These are phyloP conservation scores for Ustilago loliicola DNA, from an alignment of 1,284 basidiomycete genomes.

Conservation along the genomic window DNA sequence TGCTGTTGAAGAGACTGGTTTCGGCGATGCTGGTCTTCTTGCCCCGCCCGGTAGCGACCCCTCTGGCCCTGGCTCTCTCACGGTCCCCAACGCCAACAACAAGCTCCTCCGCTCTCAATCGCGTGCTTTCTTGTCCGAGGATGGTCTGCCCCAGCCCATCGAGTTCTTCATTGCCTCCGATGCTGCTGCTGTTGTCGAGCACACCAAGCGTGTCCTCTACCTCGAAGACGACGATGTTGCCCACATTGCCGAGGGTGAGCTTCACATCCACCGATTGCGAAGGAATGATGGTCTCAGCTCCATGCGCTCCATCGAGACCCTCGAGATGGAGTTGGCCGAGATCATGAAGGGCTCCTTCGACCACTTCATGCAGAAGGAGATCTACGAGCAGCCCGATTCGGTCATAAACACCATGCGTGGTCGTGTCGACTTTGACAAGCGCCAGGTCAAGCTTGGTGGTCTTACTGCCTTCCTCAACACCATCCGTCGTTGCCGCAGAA, in stretches of 20 bases:
- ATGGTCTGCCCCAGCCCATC: slow-evolving; percentile 97
- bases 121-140: slow-evolving; percentile 97
- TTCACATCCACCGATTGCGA: slow-evolving; percentile 98
- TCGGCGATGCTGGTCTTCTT: slow-evolving; percentile 73
- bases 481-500: slow-evolving; percentile 92
- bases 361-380: slow-evolving; percentile 99
- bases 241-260: slow-evolving; percentile 92
- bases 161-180: slow-evolving; percentile 99
- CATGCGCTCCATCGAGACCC: slow-evolving; percentile 96
- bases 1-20: slow-evolving; percentile 54
- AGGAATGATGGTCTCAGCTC: slow-evolving; percentile 82
- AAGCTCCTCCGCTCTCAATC: slow-evolving; percentile 96
- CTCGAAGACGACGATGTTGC: slow-evolving; percentile 99
- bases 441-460: slow-evolving; percentile 92
- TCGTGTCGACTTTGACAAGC: slow-evolving; percentile 97
- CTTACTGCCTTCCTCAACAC: slow-evolving; percentile 94
- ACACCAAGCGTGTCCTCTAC: slow-evolving; percentile 98
- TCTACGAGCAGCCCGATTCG: slow-evolving; percentile 99
- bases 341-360: slow-evolving; percentile 99
- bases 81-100: slow-evolving; percentile 64
- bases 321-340: slow-evolving; percentile 98
- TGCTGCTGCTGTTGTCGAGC: slow-evolving; percentile 94
- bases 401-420: slow-evolving; percentile 99
- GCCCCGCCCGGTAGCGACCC: slow-evolving; percentile 76
- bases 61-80: slow-evolving; percentile 67